These are phyloP conservation scores for Curvularia spicifera DNA, from an alignment of 2,329 filamentous ascomycete genomes.

Conservation along the genomic window DNA sequence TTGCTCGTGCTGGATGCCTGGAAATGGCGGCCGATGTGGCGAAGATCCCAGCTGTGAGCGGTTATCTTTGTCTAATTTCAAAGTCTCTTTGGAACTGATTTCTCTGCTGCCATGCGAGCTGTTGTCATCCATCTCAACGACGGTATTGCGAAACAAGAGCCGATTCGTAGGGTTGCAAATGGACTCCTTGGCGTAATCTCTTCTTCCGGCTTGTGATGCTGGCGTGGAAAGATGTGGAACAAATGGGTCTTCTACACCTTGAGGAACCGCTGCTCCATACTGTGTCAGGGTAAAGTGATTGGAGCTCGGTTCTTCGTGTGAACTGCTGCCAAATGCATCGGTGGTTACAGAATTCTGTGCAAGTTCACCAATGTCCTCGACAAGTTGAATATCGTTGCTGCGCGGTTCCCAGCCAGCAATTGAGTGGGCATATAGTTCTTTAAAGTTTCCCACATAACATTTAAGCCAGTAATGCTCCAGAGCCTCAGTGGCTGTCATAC, in stretches of 20 bases:
- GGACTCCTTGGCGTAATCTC: not conserved
- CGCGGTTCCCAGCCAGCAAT: slow-evolving; percentile 60
- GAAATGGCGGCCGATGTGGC: not conserved
- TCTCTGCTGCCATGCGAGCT: not conserved
- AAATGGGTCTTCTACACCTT: slow-evolving; percentile 5
- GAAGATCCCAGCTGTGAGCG: slow-evolving; percentile 8
- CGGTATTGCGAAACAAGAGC: not conserved
- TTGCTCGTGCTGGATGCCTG: not conserved
- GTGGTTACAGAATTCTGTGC: not conserved
- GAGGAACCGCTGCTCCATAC: not conserved
- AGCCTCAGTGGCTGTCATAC: slow-evolving; percentile 62
- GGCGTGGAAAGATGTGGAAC: not conserved
- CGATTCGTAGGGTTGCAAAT: not conserved
- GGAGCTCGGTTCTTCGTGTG: slow-evolving; percentile 4
- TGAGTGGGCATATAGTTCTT: slow-evolving; percentile 58
- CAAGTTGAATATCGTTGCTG: slow-evolving; percentile 29
- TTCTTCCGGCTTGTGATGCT: not conserved
- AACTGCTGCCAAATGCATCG: not conserved
- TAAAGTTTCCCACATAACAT: slow-evolving; percentile 55
- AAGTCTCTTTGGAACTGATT: slow-evolving; percentile 2
- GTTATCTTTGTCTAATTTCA: not conserved
- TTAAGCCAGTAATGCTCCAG: slow-evolving; percentile 64
- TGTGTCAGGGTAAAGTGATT: slow-evolving; percentile 5
- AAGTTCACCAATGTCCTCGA: slow-evolving; percentile 34
- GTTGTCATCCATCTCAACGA: not conserved